phyloP scores from a whole-genome alignment of 345 rosid genomes.

The Adansonia digitata region DNA sequence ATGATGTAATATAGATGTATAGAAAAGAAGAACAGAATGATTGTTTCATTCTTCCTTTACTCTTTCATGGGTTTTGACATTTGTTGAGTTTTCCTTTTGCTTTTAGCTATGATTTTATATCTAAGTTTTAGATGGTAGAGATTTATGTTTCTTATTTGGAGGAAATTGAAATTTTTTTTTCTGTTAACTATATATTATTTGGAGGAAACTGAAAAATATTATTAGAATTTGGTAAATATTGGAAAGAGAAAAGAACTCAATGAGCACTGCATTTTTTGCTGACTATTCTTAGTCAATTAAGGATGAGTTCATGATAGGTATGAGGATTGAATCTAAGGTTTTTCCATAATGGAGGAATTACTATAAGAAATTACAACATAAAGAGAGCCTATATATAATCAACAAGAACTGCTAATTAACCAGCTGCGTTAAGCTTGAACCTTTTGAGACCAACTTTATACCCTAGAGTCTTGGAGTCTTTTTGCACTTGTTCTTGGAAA shows the following conservation, averaged over 20 bases:
- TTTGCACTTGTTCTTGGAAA: constrained; percentile 68
- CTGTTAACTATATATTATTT: no score
- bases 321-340: background rate
- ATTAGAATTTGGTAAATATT: no score
- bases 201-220: no score
- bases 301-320: background rate
- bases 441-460: constrained; percentile 64
- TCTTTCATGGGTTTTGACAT: background rate
- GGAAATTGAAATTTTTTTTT: no score
- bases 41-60: background rate
- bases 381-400: background rate
- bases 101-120: no score
- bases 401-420: background rate
- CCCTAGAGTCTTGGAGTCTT: constrained; percentile 54
- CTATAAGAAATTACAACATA: background rate
- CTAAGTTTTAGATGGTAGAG: no score
- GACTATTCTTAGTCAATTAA: background rate
- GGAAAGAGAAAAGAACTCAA: background rate
- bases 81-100: background rate
- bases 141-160: no score
- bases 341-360: background rate
- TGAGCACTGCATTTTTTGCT: background rate
- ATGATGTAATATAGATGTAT: no score
- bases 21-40: no score
- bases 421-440: constrained; percentile 33